Evolutionary conservation across 257 asterid genomes (phyloP).

Genomic region (Ehretia macrophylla): DNA sequence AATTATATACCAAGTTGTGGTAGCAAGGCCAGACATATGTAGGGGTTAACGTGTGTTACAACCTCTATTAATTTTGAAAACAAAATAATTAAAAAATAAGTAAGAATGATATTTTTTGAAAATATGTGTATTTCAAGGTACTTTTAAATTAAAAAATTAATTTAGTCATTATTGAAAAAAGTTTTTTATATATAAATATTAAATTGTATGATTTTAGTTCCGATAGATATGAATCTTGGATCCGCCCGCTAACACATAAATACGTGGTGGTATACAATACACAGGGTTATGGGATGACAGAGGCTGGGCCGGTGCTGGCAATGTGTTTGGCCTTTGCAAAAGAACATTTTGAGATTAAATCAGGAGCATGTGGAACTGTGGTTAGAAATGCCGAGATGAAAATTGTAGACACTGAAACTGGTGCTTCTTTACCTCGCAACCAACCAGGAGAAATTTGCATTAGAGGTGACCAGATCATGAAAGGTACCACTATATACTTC

Average conservation of each 20-base stretch:
- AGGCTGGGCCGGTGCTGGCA: constrained; percentile 88
- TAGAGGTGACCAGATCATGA: constrained; percentile 91
- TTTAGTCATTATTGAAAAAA: no score
- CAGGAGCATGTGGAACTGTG: constrained; percentile 92
- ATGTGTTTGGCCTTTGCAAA: constrained; percentile 94
- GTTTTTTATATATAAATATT: no score
- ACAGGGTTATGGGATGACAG: constrained; percentile 99
- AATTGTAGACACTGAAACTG: constrained; percentile 63
- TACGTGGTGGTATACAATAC: no score
- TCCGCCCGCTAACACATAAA: no score
- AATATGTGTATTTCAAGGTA: no score
- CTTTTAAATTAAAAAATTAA: no score
- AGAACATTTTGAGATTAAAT: constrained; percentile 67
- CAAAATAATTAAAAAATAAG: no score
- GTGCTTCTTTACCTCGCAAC: constrained; percentile 59
- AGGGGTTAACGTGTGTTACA: no score
- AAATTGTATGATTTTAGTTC: no score
- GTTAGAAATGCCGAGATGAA: constrained; percentile 93
- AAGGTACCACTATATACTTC: constrained; percentile 43
- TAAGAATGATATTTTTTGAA: no score
- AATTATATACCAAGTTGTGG: neutral
- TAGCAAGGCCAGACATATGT: neutral
- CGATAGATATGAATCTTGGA: no score
- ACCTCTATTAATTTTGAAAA: no score
- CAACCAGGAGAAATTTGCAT: constrained; percentile 87